These are phyloP conservation scores for Brassica hybrid DNA, from an alignment of 441 rosid species.

Conservation along the genomic window DNA sequence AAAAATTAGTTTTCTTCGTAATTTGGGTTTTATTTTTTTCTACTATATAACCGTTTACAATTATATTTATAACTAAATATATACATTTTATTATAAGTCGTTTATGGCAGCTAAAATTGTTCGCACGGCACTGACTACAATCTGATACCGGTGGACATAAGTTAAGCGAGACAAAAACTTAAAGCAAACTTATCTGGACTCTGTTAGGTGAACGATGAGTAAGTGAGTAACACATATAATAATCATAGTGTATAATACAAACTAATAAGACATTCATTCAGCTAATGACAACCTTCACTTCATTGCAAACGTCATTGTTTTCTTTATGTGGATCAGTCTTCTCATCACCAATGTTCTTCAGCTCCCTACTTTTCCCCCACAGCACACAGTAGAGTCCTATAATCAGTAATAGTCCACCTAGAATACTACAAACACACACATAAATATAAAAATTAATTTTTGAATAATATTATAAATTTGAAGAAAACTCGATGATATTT, in stretches of 20 bases:
- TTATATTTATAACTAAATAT: no score
- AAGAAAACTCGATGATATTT: not conserved
- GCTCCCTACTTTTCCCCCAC: constrained; percentile 85
- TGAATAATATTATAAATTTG: not conserved
- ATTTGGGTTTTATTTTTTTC: no score
- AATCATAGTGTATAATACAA: constrained; percentile 14
- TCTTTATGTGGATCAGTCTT: constrained; percentile 39
- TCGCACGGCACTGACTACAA: no score
- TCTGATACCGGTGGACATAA: not conserved
- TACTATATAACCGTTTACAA: no score
- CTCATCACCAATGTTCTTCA: constrained; percentile 23
- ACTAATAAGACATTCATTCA: not conserved
- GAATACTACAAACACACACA: constrained; percentile 47
- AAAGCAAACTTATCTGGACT: constrained; percentile 22
- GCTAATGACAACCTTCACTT: constrained; percentile 49
- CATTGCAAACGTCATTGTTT: constrained; percentile 46
- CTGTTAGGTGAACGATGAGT: constrained; percentile 21
- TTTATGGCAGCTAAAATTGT: no score
- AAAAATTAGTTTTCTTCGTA: no score
- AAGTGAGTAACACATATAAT: not conserved
- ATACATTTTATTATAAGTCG: no score
- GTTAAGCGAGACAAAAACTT: constrained; percentile 20
- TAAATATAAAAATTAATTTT: not conserved
- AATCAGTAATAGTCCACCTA: constrained; percentile 75
- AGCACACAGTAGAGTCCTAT: constrained; percentile 81